Conservation (phyloP, 1,284 basidiomycete genomes). For the Clitocybe nebularis region DNA sequence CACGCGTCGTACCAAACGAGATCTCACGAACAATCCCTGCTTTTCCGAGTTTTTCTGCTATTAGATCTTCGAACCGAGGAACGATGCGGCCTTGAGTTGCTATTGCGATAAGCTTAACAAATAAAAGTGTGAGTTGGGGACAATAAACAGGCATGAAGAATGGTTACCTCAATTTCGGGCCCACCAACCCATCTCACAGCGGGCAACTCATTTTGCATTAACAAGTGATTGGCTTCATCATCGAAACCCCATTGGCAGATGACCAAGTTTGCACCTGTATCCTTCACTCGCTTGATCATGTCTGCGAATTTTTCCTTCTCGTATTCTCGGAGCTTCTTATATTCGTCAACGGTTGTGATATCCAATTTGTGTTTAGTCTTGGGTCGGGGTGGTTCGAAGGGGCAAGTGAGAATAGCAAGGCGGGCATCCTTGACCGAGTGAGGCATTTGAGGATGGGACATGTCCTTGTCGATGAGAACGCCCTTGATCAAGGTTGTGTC, state of each 20-base stretch:
- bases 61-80: constrained; percentile 94
- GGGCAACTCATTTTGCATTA: constrained; percentile 97
- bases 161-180: constrained; percentile 89
- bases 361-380: constrained; percentile 99
- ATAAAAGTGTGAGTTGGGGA: constrained; percentile 2
- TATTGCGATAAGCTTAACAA: constrained; percentile 85
- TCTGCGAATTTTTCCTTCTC: constrained; percentile 95
- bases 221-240: constrained; percentile 96
- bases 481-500: constrained; percentile 93
- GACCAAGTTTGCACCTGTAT: constrained; percentile 97
- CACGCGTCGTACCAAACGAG: constrained; percentile 94
- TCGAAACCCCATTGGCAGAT: constrained; percentile 99
- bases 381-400: constrained; percentile 96
- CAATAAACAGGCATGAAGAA: neutral
- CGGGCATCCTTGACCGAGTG: constrained; percentile 83
- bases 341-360: constrained; percentile 97
- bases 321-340: constrained; percentile 91
- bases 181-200: constrained; percentile 99
- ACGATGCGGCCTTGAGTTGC: constrained; percentile 98
- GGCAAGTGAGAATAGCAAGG: constrained; percentile 96
- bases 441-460: constrained; percentile 99
- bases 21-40: constrained; percentile 94
- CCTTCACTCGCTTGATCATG: constrained; percentile 97
- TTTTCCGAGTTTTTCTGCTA: constrained; percentile 86
- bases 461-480: constrained; percentile 98